phyloP scores from a whole-genome alignment of 148 eudicot genomes.

The Rhododendron mucronatum region DNA sequence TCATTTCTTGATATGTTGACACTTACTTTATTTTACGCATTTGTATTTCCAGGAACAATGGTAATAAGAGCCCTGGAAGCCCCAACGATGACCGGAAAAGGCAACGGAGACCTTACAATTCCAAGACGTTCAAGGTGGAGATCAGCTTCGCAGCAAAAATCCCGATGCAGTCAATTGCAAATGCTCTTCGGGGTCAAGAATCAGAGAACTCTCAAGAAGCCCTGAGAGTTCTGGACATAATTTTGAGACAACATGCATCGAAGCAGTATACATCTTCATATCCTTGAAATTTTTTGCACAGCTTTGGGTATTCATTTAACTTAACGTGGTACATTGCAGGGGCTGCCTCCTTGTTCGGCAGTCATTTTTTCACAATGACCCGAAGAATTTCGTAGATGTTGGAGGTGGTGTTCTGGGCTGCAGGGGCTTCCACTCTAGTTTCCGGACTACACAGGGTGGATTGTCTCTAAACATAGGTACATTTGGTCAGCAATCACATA shows the following conservation, averaged over 20 bases:
- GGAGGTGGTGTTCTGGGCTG: slow-evolving; percentile 48
- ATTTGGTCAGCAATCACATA: not conserved
- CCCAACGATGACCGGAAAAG: slow-evolving; percentile 58
- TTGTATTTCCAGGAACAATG: slow-evolving; percentile 46
- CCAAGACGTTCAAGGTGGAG: slow-evolving; percentile 81
- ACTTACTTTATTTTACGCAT: not conserved
- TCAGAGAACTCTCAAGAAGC: slow-evolving; percentile 87
- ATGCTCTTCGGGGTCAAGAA: slow-evolving; percentile 83
- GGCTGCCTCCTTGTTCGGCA: slow-evolving; percentile 46
- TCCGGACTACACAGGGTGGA: slow-evolving; percentile 36
- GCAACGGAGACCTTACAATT: slow-evolving; percentile 55
- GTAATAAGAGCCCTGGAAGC: slow-evolving; percentile 50
- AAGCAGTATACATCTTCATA: slow-evolving; percentile 50
- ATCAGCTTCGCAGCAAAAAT: slow-evolving; percentile 90
- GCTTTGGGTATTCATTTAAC: not conserved
- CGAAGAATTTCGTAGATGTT: slow-evolving; percentile 25
- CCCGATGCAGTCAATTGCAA: slow-evolving; percentile 87
- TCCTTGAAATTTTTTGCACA: not conserved
- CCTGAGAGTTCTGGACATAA: slow-evolving; percentile 77
- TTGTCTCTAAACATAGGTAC: slow-evolving; percentile 40
- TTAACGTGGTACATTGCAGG: slow-evolving; percentile 13
- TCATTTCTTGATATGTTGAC: not conserved
- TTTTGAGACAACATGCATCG: slow-evolving; percentile 91
- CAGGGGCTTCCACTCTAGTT: slow-evolving; percentile 45
- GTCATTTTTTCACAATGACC: slow-evolving; percentile 31